These are phyloP conservation scores for Nicotiana sylvestris DNA, from an alignment of 257 asterid species.

Conservation along the genomic window DNA sequence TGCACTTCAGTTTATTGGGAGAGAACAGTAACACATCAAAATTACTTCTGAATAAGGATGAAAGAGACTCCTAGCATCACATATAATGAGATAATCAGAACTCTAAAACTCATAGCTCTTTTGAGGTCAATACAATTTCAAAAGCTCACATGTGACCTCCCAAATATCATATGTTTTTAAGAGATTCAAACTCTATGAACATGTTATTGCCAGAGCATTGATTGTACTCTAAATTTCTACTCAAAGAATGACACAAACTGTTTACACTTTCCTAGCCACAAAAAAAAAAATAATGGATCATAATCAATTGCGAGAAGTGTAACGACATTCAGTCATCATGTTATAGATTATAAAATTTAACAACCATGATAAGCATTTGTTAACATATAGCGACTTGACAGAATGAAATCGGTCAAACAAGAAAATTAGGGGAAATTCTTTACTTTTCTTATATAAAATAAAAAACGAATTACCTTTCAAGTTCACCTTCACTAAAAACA, in stretches of 20 bases:
- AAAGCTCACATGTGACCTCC: neutral
- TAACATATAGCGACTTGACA: neutral
- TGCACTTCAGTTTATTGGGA: no score
- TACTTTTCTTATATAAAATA: neutral
- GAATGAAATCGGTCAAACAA: neutral
- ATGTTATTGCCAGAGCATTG: neutral
- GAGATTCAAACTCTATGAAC: neutral
- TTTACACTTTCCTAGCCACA: no score
- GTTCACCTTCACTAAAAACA: slow-evolving; percentile 98
- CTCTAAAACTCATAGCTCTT: neutral
- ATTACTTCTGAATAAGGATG: neutral
- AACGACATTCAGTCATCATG: no score
- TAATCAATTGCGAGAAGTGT: no score
- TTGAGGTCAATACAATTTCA: neutral
- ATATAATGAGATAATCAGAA: neutral
- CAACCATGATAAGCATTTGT: neutral
- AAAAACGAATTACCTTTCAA: slow-evolving; percentile 58
- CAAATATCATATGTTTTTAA: neutral
- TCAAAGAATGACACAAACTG: no score
- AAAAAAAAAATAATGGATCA: neutral
- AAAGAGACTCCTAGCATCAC: neutral
- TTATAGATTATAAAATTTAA: no score
- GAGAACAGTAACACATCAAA: neutral
- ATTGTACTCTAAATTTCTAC: no score
- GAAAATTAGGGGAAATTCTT: neutral